Evolutionary conservation across 2,329 filamentous ascomycete species (phyloP).

Genomic region (Pseudogymnoascus sp.): DNA sequence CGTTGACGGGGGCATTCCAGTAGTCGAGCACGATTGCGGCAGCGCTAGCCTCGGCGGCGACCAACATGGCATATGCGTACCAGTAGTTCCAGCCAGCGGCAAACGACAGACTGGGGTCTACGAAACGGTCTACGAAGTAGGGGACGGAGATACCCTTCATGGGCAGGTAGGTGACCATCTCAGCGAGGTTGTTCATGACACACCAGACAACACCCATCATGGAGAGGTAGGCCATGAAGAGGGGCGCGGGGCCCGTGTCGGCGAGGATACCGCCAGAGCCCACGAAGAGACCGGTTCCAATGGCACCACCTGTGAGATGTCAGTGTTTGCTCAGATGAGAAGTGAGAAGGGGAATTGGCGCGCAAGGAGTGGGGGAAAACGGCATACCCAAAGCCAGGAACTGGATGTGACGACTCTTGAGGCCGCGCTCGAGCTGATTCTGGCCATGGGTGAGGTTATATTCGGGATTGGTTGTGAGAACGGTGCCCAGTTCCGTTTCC

Average conservation of each 20-base stretch:
- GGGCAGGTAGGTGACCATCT: constrained; percentile 48
- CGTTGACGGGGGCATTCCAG: constrained; percentile 45
- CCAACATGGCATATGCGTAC: constrained; percentile 52
- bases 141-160: constrained; percentile 49
- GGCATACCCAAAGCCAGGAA: constrained; percentile 47
- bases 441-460: constrained; percentile 31
- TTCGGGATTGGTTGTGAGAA: constrained; percentile 25
- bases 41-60: constrained; percentile 51
- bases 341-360: background rate
- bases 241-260: constrained; percentile 52
- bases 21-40: constrained; percentile 52
- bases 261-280: constrained; percentile 51
- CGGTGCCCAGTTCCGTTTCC: constrained; percentile 10
- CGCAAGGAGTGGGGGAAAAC: background rate
- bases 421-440: constrained; percentile 44
- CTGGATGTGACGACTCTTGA: constrained; percentile 54
- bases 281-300: constrained; percentile 58
- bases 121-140: constrained; percentile 48
- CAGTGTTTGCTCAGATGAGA: constrained; percentile 2
- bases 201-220: constrained; percentile 48
- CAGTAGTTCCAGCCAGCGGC: constrained; percentile 29
- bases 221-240: constrained; percentile 60
- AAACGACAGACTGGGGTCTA: constrained; percentile 32
- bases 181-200: constrained; percentile 47
- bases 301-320: constrained; percentile 38